Evolutionary conservation across 202 grass and related monocot species (phyloP), one percentile per base, ranked within the genome.

Genomic region (Setaria viridis): DNA sequence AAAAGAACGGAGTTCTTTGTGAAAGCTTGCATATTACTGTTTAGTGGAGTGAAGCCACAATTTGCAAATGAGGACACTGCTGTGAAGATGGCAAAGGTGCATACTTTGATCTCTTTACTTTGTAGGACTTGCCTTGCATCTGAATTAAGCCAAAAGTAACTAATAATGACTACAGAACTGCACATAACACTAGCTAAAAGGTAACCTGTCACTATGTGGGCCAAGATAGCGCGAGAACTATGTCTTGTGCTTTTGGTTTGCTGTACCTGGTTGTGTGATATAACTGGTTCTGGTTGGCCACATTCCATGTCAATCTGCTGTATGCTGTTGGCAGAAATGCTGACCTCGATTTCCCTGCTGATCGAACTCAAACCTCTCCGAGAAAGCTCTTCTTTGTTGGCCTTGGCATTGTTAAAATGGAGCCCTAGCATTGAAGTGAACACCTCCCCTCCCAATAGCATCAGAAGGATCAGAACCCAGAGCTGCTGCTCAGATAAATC

Each of bases 361-460:
- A 69, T 85, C 54, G 33, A 34, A 74, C 34, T 5, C 11, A 48
- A 57, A 68, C 76, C 62, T 45, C 34, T 45, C 41, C 19, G 48
- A 47, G 57, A 68, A 19, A 45, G 11, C 20, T 69, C 58, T 10
- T 63, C 64, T 25, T 15, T 72, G 47, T 59, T 83, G 19, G 21
- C 69, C 47, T 32, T 76, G 58, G 72, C 56, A 58, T 84, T 92
- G 58, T 77, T 85, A n/a, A 90, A 87, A 7, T 82, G 69, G 39
- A 85, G 57, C 6, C 37, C 87, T 32, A 90, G 37, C 55, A 92
- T 72, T 19, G 72, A 90, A 51, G 67, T 85, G 59, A 86, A 90
- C 42, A 87, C 67, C 55, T 93, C 77, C 67, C 91, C 91, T 46
- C 91, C 88, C 33, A 85, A 62, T 82, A 93, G 19, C 85, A 90